phyloP scores from a whole-genome alignment of 805 yeast species.

The Saccharomycopsis lassenensis region DNA sequence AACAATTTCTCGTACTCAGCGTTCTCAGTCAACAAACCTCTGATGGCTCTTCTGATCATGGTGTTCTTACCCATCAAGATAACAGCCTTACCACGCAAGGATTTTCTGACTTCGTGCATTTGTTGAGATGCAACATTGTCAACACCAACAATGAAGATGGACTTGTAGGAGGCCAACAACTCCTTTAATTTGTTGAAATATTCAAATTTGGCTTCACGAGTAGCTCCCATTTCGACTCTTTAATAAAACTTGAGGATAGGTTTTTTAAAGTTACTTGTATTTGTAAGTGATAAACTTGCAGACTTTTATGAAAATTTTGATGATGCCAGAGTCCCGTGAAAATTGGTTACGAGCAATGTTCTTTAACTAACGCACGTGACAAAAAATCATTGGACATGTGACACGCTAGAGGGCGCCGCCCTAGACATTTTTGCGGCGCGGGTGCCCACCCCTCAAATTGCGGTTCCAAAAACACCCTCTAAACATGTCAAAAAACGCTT shows the following conservation, averaged over 20 bases:
- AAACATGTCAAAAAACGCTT: too few species aligned
- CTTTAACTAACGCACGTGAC: too few species aligned
- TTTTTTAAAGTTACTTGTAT: constrained; percentile 84
- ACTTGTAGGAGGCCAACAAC: constrained; percentile 93
- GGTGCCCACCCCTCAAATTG: too few species aligned
- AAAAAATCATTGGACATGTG: too few species aligned
- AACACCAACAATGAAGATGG: constrained; percentile 97
- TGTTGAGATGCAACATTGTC: constrained; percentile 99
- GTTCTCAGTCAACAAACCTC: constrained; percentile 86
- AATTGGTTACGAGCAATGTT: too few species aligned
- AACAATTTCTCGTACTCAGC: constrained; percentile 93
- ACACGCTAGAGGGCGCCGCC: too few species aligned
- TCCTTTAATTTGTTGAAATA: constrained; percentile 93
- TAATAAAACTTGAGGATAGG: constrained; percentile 55
- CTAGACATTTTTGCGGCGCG: too few species aligned
- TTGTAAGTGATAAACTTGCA: too few species aligned
- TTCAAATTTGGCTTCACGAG: constrained; percentile 94
- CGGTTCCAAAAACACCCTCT: too few species aligned
- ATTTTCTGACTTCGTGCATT: constrained; percentile 99
- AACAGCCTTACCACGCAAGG: constrained; percentile 89
- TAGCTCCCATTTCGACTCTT: constrained; percentile 99
- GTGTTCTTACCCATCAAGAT: constrained; percentile 99
- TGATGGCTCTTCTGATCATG: constrained; percentile 99
- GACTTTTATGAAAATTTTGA: constrained; percentile 1
- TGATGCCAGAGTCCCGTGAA: background rate